Conservation (phyloP, 225 moss, liverwort and hornwort genomes). For the Lunularia cruciata region DNA sequence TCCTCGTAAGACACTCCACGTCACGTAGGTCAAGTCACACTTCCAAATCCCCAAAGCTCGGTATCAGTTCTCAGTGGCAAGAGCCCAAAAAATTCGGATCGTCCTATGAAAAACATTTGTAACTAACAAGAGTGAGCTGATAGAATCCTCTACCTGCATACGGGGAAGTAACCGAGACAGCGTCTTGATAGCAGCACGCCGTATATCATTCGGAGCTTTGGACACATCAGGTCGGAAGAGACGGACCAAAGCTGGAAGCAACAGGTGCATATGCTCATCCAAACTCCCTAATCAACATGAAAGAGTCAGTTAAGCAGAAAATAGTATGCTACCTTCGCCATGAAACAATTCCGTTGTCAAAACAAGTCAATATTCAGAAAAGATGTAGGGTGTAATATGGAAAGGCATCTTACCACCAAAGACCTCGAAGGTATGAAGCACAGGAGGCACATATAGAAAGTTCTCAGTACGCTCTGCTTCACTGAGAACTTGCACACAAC, state of each 20-base stretch:
- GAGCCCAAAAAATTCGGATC: too few relatives aligned
- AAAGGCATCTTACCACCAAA: conserved; percentile 61
- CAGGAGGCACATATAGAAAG: conserved; percentile 75
- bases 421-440: conserved; percentile 96
- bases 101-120: too few relatives aligned
- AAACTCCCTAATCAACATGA: conserved; percentile 58
- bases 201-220: conserved; percentile 73
- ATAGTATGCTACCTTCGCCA: neutral
- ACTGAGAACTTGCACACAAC: conserved; percentile 85
- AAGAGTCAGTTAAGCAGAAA: neutral
- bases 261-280: conserved; percentile 92
- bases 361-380: neutral
- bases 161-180: conserved; percentile 83
- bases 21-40: too few relatives aligned
- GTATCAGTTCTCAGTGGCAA: too few relatives aligned
- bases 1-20: neutral
- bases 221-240: conserved; percentile 94
- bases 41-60: too few relatives aligned
- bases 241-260: conserved; percentile 92
- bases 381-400: neutral
- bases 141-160: conserved; percentile 61
- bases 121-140: neutral
- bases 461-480: conserved; percentile 88
- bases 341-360: neutral
- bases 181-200: conserved; percentile 77